phyloP scores from a whole-genome alignment of 495 filamentous ascomycete genomes.

The Ascodesmis nigricans region DNA sequence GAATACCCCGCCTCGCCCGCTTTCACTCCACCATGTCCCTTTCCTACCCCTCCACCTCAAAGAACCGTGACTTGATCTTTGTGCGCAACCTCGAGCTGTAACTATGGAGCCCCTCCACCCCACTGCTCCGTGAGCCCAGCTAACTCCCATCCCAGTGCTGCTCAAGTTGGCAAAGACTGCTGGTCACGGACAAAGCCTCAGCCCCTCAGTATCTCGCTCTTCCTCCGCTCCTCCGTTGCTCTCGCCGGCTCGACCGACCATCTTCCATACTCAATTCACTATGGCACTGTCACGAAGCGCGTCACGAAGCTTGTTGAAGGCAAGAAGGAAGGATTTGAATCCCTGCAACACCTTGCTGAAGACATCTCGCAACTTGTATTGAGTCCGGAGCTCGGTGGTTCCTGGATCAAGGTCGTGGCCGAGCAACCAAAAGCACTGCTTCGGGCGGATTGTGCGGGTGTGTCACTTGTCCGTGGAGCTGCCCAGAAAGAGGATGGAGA shows the following conservation, averaged over 20 bases:
- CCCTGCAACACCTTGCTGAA: constrained; percentile 18
- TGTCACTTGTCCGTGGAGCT: constrained; percentile 12
- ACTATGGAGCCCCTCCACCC: not conserved
- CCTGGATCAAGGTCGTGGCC: constrained; percentile 18
- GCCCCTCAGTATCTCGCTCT: constrained; percentile 18
- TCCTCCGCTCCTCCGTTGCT: constrained; percentile 18
- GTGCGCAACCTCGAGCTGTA: constrained; percentile 20
- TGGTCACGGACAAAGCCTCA: constrained; percentile 17
- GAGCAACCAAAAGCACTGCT: constrained; percentile 21
- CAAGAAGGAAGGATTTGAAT: constrained; percentile 7
- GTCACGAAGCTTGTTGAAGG: constrained; percentile 15
- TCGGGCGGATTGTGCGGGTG: constrained; percentile 19
- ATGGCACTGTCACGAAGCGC: constrained; percentile 16
- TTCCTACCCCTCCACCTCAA: constrained; percentile 17
- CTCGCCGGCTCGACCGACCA: constrained; percentile 22
- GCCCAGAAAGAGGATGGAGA: constrained; percentile 10
- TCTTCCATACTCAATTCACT: constrained; percentile 21
- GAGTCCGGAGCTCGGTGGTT: constrained; percentile 12
- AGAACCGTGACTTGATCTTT: constrained; percentile 21
- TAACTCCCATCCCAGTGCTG: not conserved
- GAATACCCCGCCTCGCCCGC: no score
- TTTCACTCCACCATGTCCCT: no score
- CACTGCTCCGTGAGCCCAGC: not conserved
- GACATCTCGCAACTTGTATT: constrained; percentile 11
- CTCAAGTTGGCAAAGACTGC: constrained; percentile 13